Evolutionary conservation across 441 rosid genomes (phyloP), one percentile per base, ranked within the genome.

Genomic region (Iberis amara): DNA sequence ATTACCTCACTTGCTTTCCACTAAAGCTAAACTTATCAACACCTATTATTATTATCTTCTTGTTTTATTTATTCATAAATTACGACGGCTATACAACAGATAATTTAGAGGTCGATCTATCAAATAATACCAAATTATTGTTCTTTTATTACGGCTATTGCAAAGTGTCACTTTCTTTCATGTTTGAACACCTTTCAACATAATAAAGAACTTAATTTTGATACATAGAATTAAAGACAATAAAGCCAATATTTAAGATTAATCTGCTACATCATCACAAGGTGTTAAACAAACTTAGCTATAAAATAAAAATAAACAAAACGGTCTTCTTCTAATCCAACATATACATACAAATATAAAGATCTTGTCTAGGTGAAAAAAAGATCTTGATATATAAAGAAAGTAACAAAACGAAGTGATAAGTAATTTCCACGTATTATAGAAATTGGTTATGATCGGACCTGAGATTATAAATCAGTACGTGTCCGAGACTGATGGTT

Each of bases 401-500:
- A 42, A 23, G 11, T 47, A 41, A 5, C 4, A 23, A n/a, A 3
- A 2, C 32, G 1, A 33, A 57, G 7, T 36, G 13, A 43, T n/a
- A n/a, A n/a, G n/a, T n/a, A n/a, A n/a, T n/a, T n/a, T n/a, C n/a
- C n/a, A n/a, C n/a, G n/a, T n/a, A n/a, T n/a, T n/a, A n/a, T n/a
- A n/a, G 21, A 18, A 18, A 18, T 18, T 18, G 21, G 21, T 18
- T 18, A 18, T 18, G 3, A 18, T 1, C 3, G 21, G 21, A 66
- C 66, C 71, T 60, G 62, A 21, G 54, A 47, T 7, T 7, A 2
- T 6, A 10, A 57, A 24, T 38, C 2, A 18, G 21, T 18, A 21
- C 37, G 8, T 33, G 7, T 40, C 4, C 2, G 11, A 52, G 46
- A 41, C 23, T 35, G 47, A 36, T 46, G 56, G 60, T 24, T 47